Base-by-base conservation (phyloP, 495 filamentous ascomycete genomes). In the Viridothelium virens region DNA sequence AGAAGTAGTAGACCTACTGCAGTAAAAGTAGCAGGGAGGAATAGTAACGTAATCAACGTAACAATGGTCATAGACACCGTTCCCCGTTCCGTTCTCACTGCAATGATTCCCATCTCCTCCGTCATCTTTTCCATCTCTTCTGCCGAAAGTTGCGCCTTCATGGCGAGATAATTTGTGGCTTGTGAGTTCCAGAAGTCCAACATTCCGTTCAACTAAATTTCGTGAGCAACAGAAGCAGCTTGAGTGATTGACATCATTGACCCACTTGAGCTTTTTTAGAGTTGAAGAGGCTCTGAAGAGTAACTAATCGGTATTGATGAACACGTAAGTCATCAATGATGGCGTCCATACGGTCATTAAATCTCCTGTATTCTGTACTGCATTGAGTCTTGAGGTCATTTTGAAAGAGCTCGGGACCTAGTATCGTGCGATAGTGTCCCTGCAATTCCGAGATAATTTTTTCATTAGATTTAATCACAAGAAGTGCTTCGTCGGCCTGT, bases 1-100 rank as follows among this genome's bases (percentile, higher is more conserved):
- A 11, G 0, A 25, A 3, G 16, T 38, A 48, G 38, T 9, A 38
- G 61, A 66, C 72, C 71, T 72, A 78, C 77, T n/a, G 79, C 79
- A 2, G 80, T 79, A 64, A 81, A 80, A 3, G 79, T 80, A 33
- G 74, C 75, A 0, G 79, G 79, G 4, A 82, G 74, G 63, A 77
- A 82, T 3, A 81, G 56, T 2, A 82, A 68, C 0, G 77, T 81
- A 1, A 78, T 76, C 10, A 78, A 62, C 2, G 77, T 77, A 67
- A 82, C 74, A 61, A 80, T 10, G 75, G 68, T n/a, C 70, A 81
- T 74, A 2, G 72, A 71, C 47, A 80, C 71, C 1, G 79, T 71
- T 48, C 80, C 79, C 48, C 70, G 44, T 63, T 75, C 70, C 71
- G 74, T 77, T 38, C 69, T 71, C 36, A 76, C 68, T 7, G 79